Evolutionary conservation across 495 filamentous ascomycete genomes (phyloP).

Genomic region (Neurospora sp.): DNA sequence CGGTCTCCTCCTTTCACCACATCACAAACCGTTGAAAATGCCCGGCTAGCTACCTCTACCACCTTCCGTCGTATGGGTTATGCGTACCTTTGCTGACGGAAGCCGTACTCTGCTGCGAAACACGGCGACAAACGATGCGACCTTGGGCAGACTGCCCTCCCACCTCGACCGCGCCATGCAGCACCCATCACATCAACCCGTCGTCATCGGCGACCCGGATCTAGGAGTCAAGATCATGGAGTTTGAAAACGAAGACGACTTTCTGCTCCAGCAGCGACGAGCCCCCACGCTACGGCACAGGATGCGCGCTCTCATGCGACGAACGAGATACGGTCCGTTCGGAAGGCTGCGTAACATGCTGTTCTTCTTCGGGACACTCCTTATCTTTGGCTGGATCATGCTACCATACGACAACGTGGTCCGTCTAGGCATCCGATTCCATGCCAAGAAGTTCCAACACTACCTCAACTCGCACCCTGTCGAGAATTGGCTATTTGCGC

Average conservation of each 20-base stretch:
- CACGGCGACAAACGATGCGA: neutral
- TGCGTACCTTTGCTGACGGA: neutral
- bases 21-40: neutral
- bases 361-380: neutral
- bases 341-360: neutral
- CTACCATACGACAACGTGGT: slow-evolving; percentile 16
- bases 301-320: neutral
- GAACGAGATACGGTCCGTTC: neutral
- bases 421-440: slow-evolving; percentile 14
- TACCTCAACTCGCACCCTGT: neutral
- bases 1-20: neutral
- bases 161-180: neutral
- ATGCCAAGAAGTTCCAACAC: slow-evolving; percentile 1
- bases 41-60: neutral
- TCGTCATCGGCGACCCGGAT: neutral
- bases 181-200: neutral
- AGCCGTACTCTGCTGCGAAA: neutral
- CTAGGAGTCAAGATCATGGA: neutral
- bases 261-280: neutral
- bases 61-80: neutral
- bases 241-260: neutral
- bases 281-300: neutral
- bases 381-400: slow-evolving; percentile 7
- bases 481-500: slow-evolving; percentile 12
- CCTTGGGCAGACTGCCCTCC: neutral